Conservation (phyloP, 371 early-diverging fungal genomes). For the Mucor saturninus region DNA sequence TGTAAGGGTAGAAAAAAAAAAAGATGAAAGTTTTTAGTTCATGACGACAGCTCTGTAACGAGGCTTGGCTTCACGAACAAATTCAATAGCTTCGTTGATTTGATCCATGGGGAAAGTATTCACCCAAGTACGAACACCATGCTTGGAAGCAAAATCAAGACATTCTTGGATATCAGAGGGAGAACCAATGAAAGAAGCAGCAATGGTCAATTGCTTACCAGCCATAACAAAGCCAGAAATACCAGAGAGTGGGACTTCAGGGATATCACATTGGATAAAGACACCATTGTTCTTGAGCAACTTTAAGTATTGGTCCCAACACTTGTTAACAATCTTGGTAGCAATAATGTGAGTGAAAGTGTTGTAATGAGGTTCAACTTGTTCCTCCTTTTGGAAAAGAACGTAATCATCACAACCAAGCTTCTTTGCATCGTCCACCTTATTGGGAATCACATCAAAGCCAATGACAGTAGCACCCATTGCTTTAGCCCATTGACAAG, state of each 20-base stretch:
- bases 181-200: constrained; percentile 74
- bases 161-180: constrained; percentile 56
- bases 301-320: constrained; percentile 43
- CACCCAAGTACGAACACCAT: constrained; percentile 68
- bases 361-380: constrained; percentile 24
- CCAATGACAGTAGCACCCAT: constrained; percentile 74
- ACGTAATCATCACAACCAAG: constrained; percentile 70
- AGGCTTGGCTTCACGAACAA: constrained; percentile 37
- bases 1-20: constrained; percentile 1
- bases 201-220: constrained; percentile 55
- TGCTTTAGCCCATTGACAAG: constrained; percentile 59
- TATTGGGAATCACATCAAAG: constrained; percentile 66
- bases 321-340: constrained; percentile 52
- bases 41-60: constrained; percentile 40
- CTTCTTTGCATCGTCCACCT: constrained; percentile 68
- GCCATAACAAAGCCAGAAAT: constrained; percentile 40
- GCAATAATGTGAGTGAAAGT: constrained; percentile 39
- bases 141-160: constrained; percentile 69
- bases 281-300: constrained; percentile 43
- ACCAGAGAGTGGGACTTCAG: constrained; percentile 57
- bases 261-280: constrained; percentile 65
- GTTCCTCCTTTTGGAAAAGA: constrained; percentile 31
- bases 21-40: constrained; percentile 18
- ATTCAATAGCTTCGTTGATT: constrained; percentile 40
- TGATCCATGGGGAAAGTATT: constrained; percentile 63